A percentile compares a stretch with the other conserved stretches of the same genome.
These are phyloP conservation scores for Neopestalotiopsis sp. DNA, from an alignment of 2,329 filamentous ascomycete species.

Conservation along the genomic window DNA sequence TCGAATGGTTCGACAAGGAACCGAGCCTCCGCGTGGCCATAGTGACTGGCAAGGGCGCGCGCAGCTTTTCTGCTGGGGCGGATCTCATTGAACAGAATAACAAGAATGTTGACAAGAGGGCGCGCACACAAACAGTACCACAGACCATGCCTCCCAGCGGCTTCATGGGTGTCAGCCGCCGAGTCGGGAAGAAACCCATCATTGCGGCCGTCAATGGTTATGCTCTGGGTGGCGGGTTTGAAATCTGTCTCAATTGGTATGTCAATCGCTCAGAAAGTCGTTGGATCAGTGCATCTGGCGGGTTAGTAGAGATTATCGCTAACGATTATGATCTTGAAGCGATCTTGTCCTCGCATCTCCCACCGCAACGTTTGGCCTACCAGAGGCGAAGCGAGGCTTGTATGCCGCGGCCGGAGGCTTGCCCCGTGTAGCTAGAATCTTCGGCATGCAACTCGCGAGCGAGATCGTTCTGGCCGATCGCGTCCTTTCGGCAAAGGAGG, in stretches of 20 bases:
- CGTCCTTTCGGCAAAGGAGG: constrained; percentile 49
- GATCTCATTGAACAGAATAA: constrained; percentile 54
- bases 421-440: constrained; percentile 53
- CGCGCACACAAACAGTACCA: constrained; percentile 37
- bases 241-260: constrained; percentile 60
- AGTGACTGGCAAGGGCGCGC: constrained; percentile 56
- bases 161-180: constrained; percentile 60
- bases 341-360: constrained; percentile 60
- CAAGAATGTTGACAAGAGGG: constrained; percentile 26
- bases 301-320: not conserved
- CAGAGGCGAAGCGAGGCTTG: constrained; percentile 60
- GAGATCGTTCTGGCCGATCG: constrained; percentile 56
- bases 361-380: constrained; percentile 56
- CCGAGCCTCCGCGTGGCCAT: constrained; percentile 52
- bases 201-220: constrained; percentile 66
- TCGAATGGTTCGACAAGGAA: constrained; percentile 60
- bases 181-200: constrained; percentile 64
- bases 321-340: constrained; percentile 27
- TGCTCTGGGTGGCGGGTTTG: constrained; percentile 62
- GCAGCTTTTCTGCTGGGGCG: constrained; percentile 60
- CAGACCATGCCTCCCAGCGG: constrained; percentile 47
- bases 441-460: constrained; percentile 52
- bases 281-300: too few species aligned
- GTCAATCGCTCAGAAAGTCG: constrained; percentile 24
- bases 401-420: constrained; percentile 58